Percentiles rank a stretch among this genome's conserved stretches.
Evolutionary conservation across 331 rosid genomes (phyloP).

Genomic region (Arachis monticola): DNA sequence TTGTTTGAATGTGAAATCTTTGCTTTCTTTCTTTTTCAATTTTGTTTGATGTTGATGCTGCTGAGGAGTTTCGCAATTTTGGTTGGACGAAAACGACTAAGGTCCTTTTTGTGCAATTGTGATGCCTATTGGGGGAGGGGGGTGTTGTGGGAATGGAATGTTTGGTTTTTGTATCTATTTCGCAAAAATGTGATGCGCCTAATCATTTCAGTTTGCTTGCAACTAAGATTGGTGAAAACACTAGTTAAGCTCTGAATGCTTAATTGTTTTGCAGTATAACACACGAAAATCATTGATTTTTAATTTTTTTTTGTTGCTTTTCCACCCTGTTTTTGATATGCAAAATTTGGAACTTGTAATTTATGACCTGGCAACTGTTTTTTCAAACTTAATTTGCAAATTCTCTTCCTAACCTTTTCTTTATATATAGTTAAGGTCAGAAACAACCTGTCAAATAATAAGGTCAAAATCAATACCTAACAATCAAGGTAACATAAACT

Average conservation of each 20-base stretch:
- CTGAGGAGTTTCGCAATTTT: conserved; percentile 19
- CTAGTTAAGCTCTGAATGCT: conserved; percentile 22
- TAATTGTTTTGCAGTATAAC: conserved; percentile 21
- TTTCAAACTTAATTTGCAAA: background rate
- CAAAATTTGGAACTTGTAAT: background rate
- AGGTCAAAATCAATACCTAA: conserved; percentile 32
- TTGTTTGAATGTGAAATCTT: conserved; percentile 37
- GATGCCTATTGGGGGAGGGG: conserved; percentile 19
- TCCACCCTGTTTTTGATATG: background rate
- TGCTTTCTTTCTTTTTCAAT: background rate
- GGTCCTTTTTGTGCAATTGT: conserved; percentile 27
- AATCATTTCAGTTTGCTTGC: background rate
- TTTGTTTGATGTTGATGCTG: conserved; percentile 32
- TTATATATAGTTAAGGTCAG: background rate
- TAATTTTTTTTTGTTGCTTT: background rate
- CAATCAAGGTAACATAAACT: conserved; percentile 10
- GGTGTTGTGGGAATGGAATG: conserved; percentile 25
- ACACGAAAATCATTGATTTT: background rate
- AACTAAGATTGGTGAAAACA: background rate
- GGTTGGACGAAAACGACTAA: conserved; percentile 40
- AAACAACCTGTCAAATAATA: background rate
- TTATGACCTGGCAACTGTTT: background rate
- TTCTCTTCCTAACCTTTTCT: background rate
- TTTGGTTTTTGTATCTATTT: background rate
- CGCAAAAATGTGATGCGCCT: background rate